Evolutionary conservation across 1,139 yeast species (phyloP), one percentile per base, ranked within the genome.

Genomic region (Hyphopichia buzzinii): DNA sequence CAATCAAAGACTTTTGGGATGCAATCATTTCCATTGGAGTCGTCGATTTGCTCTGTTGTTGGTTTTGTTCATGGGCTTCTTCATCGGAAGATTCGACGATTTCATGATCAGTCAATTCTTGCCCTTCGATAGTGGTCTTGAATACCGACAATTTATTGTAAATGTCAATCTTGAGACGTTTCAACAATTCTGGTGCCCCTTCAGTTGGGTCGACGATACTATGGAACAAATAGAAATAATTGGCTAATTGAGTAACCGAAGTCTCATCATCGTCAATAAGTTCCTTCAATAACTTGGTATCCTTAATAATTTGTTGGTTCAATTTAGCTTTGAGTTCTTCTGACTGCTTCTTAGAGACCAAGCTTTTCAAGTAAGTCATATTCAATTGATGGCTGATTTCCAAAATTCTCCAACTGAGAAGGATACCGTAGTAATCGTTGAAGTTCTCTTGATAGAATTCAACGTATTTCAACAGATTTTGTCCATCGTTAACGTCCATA

Each of bases 351-450:
- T 36, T 32, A 4, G 42, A 26, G 5, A 28, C 23, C 3, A 52
- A 26, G 17, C 49, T 43, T 12, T 53, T 48, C 43, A 69, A 56
- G 38, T 59, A 65, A 12, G 47, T 50, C 22, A 61, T 38, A 35
- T 57, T 64, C 37, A 68, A 54, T 38, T 62, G 61, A 39, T 65
- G 59, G 12, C 62, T 43, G 17, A 69, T 50, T 29, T 64, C 73
- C 39, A 67, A 49, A 2, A 68, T 36, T 49, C 75, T 61, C 74
- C 74, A 69, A 21, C 59, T 50, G 15, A 56, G 49, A 3, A 69
- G 36, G 10, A 64, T 38, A 1, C 50, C 55, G 39, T 58, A 69
- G 25, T 57, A 54, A 39, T 63, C 54, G 8, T 41, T 27, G 4
- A 35, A 30, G 33, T 47, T 49, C 11, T 48, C 45, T 29, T 57